Conservation (phyloP, 805 yeast species). For the Kazachstania africana region DNA sequence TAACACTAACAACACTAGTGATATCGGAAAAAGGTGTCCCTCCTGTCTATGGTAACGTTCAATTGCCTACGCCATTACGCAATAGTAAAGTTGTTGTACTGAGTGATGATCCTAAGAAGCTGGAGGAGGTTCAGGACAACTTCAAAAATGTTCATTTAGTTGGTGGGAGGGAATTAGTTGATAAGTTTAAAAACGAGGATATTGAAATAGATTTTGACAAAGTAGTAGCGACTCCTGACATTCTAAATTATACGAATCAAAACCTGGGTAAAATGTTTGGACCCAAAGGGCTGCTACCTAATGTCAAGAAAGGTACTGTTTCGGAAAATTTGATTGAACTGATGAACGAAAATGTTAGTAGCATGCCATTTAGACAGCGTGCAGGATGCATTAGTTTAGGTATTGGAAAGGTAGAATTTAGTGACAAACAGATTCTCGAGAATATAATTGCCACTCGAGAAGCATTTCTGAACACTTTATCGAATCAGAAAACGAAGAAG, state of each 20-base stretch:
- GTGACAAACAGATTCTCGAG: slow-evolving; percentile 61
- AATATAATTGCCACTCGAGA: slow-evolving; percentile 59
- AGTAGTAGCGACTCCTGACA: slow-evolving; percentile 78
- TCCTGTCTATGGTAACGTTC: slow-evolving; percentile 58
- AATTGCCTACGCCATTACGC: slow-evolving; percentile 62
- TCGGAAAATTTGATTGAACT: slow-evolving; percentile 47
- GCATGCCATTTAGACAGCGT: slow-evolving; percentile 69
- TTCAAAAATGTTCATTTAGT: slow-evolving; percentile 48
- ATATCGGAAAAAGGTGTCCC: slow-evolving; percentile 69
- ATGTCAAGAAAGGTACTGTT: slow-evolving; percentile 77
- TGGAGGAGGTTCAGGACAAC: slow-evolving; percentile 37
- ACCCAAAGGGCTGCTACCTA: slow-evolving; percentile 83
- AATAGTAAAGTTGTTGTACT: slow-evolving; percentile 57
- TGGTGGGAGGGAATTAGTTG: slow-evolving; percentile 65
- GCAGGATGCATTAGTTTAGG: slow-evolving; percentile 46
- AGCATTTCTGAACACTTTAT: slow-evolving; percentile 43
- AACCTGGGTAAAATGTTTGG: slow-evolving; percentile 74
- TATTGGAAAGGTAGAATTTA: slow-evolving; percentile 65
- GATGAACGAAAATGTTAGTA: slow-evolving; percentile 47
- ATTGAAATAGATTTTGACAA: slow-evolving; percentile 52
- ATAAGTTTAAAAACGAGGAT: slow-evolving; percentile 40
- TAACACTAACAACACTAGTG: slow-evolving; percentile 52
- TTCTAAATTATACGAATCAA: slow-evolving; percentile 45
- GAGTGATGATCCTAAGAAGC: slow-evolving; percentile 43
- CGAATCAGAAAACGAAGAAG: slow-evolving; percentile 50